These are phyloP conservation scores for Castanospermum australe DNA, from an alignment of 306 rosid species.

Conservation along the genomic window DNA sequence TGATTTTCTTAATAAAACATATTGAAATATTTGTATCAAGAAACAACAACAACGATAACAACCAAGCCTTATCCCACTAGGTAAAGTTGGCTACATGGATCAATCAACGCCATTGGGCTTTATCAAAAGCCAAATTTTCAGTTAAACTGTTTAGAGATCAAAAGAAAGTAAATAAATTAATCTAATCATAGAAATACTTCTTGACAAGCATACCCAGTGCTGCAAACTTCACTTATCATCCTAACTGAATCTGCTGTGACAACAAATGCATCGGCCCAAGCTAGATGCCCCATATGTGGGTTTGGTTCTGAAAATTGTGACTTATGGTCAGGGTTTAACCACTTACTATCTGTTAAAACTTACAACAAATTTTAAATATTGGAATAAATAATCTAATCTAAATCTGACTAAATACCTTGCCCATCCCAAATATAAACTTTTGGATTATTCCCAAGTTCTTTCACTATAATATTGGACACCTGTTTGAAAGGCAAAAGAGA, in stretches of 20 bases:
- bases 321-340: constrained; percentile 2
- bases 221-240: constrained; percentile 90
- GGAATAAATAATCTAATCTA: constrained; percentile 15
- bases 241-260: constrained; percentile 96
- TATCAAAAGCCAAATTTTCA: neutral
- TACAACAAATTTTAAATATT: constrained; percentile 2
- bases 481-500: constrained; percentile 37
- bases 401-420: constrained; percentile 51
- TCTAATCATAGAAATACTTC: neutral
- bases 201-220: constrained; percentile 79
- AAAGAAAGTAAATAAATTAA: neutral
- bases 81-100: neutral
- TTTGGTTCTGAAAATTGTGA: constrained; percentile 62
- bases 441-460: constrained; percentile 78
- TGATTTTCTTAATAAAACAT: neutral
- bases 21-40: neutral
- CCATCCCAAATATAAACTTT: constrained; percentile 86
- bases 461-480: constrained; percentile 59
- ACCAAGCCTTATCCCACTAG: neutral
- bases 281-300: constrained; percentile 87
- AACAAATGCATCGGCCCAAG: constrained; percentile 95
- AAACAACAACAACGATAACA: neutral
- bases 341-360: constrained; percentile 7
- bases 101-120: neutral
- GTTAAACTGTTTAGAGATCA: neutral